Evolutionary conservation across 164 flowering plant species (phyloP).

Genomic region (Euptelea pleiosperma): DNA sequence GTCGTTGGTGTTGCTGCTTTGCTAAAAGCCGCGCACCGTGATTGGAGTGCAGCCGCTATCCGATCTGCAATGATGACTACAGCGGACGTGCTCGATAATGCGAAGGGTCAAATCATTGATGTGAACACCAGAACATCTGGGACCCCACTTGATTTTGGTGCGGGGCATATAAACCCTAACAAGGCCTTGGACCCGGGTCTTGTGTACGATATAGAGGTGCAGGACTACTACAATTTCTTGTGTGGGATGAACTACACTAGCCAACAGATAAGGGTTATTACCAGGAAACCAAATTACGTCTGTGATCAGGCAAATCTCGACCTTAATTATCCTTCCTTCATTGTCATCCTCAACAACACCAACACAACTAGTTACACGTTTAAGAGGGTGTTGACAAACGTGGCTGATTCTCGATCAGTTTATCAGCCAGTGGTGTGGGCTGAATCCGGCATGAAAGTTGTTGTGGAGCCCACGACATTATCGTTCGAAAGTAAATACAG

Average conservation of each 20-base stretch:
- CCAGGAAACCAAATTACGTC: neutral
- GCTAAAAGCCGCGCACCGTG: conserved; percentile 12
- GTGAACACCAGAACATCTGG: too few relatives aligned
- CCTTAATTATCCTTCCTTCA: conserved; percentile 29
- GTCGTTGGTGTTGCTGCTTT: conserved; percentile 12
- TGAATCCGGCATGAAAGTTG: conserved; percentile 29
- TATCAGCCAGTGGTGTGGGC: conserved; percentile 19
- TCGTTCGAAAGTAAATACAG: conserved; percentile 6
- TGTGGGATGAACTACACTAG: too few relatives aligned
- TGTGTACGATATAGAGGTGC: too few relatives aligned
- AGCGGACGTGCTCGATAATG: conserved; percentile 8
- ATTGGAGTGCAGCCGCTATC: conserved; percentile 17
- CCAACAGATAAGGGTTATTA: neutral
- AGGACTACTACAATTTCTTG: too few relatives aligned
- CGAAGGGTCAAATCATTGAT: too few relatives aligned
- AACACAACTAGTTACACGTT: conserved; percentile 19
- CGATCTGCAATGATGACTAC: conserved; percentile 19
- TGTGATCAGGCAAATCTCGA: neutral
- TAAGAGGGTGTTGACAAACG: conserved; percentile 29
- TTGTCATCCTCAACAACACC: conserved; percentile 20
- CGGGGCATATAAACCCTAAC: too few relatives aligned
- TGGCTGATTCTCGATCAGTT: conserved; percentile 8
- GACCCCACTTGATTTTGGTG: too few relatives aligned
- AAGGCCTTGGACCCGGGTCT: too few relatives aligned
- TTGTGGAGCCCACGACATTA: conserved; percentile 17